Percentiles rank a stretch among this genome's conserved stretches.
Conservation (phyloP, 108 stramenopile genomes). For the Nitzschia sp. region DNA sequence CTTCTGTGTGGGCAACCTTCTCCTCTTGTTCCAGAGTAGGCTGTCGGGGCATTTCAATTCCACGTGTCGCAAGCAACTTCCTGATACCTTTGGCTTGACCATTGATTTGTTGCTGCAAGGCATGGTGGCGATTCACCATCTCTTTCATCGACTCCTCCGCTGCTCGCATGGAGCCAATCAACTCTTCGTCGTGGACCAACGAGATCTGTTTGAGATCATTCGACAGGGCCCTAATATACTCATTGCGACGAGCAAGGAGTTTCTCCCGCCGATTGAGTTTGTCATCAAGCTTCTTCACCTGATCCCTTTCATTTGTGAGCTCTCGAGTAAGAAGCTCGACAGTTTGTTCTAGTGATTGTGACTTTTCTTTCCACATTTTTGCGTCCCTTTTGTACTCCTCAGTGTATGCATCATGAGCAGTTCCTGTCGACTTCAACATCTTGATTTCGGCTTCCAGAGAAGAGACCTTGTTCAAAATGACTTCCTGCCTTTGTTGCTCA, state of each 20-base stretch:
- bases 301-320: constrained; percentile 35
- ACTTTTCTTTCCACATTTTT: constrained; percentile 7
- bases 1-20: constrained; percentile 10
- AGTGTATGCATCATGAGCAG: constrained; percentile 1
- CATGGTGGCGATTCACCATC: constrained; percentile 32
- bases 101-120: constrained; percentile 24
- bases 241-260: constrained; percentile 7
- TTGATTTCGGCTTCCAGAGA: constrained; percentile 17
- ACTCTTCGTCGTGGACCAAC: constrained; percentile 22
- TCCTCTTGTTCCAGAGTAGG: constrained; percentile 10
- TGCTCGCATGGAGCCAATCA: constrained; percentile 18
- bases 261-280: constrained; percentile 33
- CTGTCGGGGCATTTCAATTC: neutral
- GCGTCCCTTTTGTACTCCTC: constrained; percentile 10
- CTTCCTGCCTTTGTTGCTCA: constrained; percentile 25
- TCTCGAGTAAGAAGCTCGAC: constrained; percentile 27
- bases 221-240: constrained; percentile 18
- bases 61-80: constrained; percentile 8
- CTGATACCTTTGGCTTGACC: constrained; percentile 16
- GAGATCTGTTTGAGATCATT: constrained; percentile 24
- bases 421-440: constrained; percentile 23
- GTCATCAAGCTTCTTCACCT: constrained; percentile 7
- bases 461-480: constrained; percentile 12
- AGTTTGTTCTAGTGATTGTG: neutral
- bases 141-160: constrained; percentile 31